phyloP scores from a whole-genome alignment of 1,284 basidiomycete genomes.

The Ceratobasidium sp. region DNA sequence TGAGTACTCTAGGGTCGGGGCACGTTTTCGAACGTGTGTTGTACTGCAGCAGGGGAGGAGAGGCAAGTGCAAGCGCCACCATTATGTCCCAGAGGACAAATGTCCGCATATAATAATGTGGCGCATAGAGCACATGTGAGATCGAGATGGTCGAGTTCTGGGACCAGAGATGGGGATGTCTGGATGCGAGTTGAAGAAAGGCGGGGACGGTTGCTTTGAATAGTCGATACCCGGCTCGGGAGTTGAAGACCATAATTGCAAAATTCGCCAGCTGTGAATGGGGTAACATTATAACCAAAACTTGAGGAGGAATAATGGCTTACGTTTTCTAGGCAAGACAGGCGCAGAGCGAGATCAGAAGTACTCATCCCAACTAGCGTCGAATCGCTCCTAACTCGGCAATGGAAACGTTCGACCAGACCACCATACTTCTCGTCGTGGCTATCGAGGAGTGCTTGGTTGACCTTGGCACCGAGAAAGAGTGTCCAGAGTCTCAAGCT shows the following conservation, averaged over 20 bases:
- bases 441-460: not conserved
- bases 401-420: not conserved
- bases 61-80: not conserved
- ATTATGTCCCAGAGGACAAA: constrained; percentile 9
- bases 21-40: not conserved
- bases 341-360: not conserved
- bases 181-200: constrained; percentile 7
- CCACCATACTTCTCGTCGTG: not conserved
- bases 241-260: not conserved
- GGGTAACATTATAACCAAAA: not conserved
- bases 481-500: constrained; percentile 6
- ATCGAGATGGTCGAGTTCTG: not conserved
- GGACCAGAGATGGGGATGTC: constrained; percentile 25
- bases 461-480: constrained; percentile 17
- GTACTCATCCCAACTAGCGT: not conserved
- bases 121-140: not conserved
- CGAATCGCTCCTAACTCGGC: not conserved
- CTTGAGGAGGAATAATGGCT: not conserved
- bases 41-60: not conserved
- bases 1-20: too few relatives aligned
- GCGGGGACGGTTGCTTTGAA: not conserved
- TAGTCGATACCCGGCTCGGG: constrained; percentile 10
- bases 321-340: constrained; percentile 20
- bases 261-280: not conserved
- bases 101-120: not conserved